Base-by-base conservation (phyloP, 116 monocot genomes). In the Papilionanthe hybrid region DNA sequence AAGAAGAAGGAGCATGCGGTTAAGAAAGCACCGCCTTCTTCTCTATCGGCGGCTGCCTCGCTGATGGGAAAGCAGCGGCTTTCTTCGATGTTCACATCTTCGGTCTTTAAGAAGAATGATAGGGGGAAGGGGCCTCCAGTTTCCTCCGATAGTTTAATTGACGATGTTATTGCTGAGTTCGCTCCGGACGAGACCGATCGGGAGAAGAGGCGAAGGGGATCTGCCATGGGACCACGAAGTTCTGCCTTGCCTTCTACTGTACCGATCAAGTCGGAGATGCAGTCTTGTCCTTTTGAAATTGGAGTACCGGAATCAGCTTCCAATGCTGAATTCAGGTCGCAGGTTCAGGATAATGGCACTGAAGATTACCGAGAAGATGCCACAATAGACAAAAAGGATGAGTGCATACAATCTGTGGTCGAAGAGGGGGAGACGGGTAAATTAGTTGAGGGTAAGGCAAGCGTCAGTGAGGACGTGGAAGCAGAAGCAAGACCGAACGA, bases 81-180 rank as follows among this genome's bases (percentile, higher is more conserved):
- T 47, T 93, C 94, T 0, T 79, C 91, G 27, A 92, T 98, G 91
- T 94, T 94, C 78, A 91, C 93, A 0, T 92, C 93, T 5, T 85
- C 91, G 11, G 85, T 82, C 15, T 85, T 92, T 53, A 90, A 83
- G 88, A 94, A 85, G 87, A 86, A 72, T 47, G 91, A 94, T 10
- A 74, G 78, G 80, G 67, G 18, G 5, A 91, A 89, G 53, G 81
- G 83, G 15, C 5, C 86, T 19, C 78, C 82, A 25, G 41, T 81
- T 80, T 82, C 88, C 9, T 72, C 88, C 11, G 98, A 98, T 48
- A 94, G 91, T 78, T 89, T 98, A 22, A 85, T 98, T 28, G 94
- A 98, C 72, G 90, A 91, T 72, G 80, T 98, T 44, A 87, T 98
- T 49, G 95, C 90, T 2, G 98, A 98, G 76, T 92, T 91, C 77